Evolutionary conservation across 352 stramenopile genomes (phyloP), one percentile per base, ranked within the genome.

Genomic region (Pythium phragmiticola): DNA sequence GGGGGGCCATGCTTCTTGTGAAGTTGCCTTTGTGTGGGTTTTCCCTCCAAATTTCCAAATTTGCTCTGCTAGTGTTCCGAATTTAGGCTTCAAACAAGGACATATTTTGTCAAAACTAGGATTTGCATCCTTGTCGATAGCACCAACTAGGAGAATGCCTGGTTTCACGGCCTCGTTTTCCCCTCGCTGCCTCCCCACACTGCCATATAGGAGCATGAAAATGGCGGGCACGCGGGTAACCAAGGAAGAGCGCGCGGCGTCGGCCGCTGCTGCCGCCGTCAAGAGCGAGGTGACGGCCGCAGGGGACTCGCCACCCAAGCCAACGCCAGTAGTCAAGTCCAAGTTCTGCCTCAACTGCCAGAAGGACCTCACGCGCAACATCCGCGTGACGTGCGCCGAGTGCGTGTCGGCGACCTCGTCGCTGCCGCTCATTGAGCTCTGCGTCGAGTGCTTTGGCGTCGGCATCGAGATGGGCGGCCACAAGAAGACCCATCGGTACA

Each of bases 371-470:
- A 75, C 80, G 58, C 84, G 87, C 73, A 91, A 82, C 75, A 93
- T 95, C 65, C 84, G 87, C 68, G 85, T 95, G 61, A 90, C 82
- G 42, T 95, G 87, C 72, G 77, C 77, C 60, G 87, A 95, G 68
- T 95, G 87, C 64, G 33, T 71, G 4, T 57, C 70, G 14, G 45
- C 66, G 16, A 53, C 26, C 46, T 69, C 74, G 43, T 49, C 74
- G 58, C 72, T 76, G 39, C 75, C 73, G n/a, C 68, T 87, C 26
- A 73, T 89, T n/a, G 87, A 92, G 69, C 75, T 99, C 3, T 99
- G 96, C 69, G 80, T 98, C 68, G 94, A 99, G 69, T 99, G 96
- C 72, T 98, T 99, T 55, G 84, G 84, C 30, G 84, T 92, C 33
- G 84, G 89, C 14, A 77, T 77, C 8, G 85, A 96, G 70, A 71